These are phyloP conservation scores for Fusarium sp. DNA, from an alignment of 2,329 filamentous ascomycete species.

Conservation along the genomic window DNA sequence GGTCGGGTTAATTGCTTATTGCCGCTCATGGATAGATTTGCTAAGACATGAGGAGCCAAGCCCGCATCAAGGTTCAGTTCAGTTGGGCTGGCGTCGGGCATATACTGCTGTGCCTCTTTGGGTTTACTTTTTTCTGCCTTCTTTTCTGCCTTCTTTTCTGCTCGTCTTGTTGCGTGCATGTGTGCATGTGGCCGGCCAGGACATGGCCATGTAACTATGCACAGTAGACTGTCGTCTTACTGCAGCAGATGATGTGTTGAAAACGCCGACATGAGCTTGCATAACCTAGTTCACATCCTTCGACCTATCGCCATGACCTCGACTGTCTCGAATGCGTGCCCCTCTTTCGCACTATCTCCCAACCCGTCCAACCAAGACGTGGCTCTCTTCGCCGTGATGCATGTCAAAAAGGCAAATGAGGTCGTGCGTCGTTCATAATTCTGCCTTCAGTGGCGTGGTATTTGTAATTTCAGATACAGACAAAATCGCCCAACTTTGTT, in stretches of 20 bases:
- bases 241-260: slow-evolving; percentile 38
- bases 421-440: slow-evolving; percentile 26
- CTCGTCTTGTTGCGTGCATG: slow-evolving; percentile 33
- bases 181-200: slow-evolving; percentile 24
- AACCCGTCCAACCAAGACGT: slow-evolving; percentile 2
- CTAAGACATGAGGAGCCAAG: slow-evolving; percentile 21
- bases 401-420: slow-evolving; percentile 2
- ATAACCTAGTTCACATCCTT: slow-evolving; percentile 24
- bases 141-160: slow-evolving; percentile 20
- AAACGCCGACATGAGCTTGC: slow-evolving; percentile 31
- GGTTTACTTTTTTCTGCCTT: slow-evolving; percentile 5
- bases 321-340: slow-evolving; percentile 19
- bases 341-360: slow-evolving; percentile 31
- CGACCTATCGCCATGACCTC: slow-evolving; percentile 34
- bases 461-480: slow-evolving; percentile 42
- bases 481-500: slow-evolving; percentile 36
- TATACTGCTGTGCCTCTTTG: slow-evolving; percentile 23
- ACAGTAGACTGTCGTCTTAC: slow-evolving; percentile 32
- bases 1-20: slow-evolving; percentile 20
- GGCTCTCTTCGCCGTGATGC: not conserved
- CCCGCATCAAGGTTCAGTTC: slow-evolving; percentile 1
- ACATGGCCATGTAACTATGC: slow-evolving; percentile 10
- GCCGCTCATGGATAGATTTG: slow-evolving; percentile 16
- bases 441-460: slow-evolving; percentile 44
- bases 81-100: slow-evolving; percentile 44